These are phyloP conservation scores for Endocladia muricata DNA, from an alignment of 31 red algal genomes.

Conservation along the genomic window DNA sequence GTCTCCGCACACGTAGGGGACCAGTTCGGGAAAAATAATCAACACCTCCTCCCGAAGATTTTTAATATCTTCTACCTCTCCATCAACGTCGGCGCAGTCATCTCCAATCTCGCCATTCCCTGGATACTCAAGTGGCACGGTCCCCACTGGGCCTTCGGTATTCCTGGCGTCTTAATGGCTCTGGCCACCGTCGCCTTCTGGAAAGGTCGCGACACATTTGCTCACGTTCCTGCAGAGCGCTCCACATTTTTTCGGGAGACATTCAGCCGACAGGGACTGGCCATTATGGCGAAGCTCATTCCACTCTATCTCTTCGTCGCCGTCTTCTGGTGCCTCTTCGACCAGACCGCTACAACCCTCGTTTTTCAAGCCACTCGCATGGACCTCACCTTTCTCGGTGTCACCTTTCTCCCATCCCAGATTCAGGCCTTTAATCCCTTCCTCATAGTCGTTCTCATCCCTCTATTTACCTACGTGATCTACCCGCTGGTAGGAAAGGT, in stretches of 20 bases:
- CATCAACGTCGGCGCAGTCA: constrained; percentile 5
- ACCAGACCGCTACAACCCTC: not conserved
- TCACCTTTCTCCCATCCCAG: not conserved
- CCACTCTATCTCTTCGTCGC: not conserved
- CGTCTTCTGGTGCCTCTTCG: constrained; percentile 4
- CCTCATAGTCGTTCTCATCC: not conserved
- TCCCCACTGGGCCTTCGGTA: not conserved
- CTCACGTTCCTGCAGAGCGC: constrained; percentile 4
- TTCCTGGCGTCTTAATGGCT: constrained; percentile 16
- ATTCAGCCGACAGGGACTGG: not conserved
- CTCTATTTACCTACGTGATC: not conserved
- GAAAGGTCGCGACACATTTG: not conserved
- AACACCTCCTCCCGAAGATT: not conserved
- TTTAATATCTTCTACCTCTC: constrained; percentile 4
- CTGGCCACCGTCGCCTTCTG: constrained; percentile 12
- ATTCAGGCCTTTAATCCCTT: not conserved
- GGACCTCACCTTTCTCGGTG: not conserved
- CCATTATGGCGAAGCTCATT: not conserved
- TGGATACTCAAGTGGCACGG: not conserved
- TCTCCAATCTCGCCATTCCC: not conserved
- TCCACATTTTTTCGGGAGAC: not conserved
- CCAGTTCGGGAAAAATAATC: constrained; percentile 9
- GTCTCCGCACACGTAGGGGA: constrained; percentile 20
- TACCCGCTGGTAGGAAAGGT: not conserved
- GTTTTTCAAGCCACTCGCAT: not conserved